Base-by-base conservation (phyloP, 192 early-diverging fungal species). In the Kickxella alabastrina region DNA sequence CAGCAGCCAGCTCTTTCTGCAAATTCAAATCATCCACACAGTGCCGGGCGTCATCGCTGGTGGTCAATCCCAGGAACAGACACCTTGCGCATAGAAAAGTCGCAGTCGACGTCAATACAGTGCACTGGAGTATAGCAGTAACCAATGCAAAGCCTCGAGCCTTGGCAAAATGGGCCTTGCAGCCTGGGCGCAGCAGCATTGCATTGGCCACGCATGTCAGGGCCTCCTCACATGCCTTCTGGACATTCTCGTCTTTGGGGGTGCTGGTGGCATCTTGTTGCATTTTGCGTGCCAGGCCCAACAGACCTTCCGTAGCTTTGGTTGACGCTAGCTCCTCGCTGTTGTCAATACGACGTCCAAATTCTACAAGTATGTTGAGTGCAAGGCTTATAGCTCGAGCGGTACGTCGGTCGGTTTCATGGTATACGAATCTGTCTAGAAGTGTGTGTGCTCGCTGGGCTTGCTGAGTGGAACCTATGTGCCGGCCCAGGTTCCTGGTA, bases 191-290 rank as follows among this genome's bases (percentile, higher is more conserved):
- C 28, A 65, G 39, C 32, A 73, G 46, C 70, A 73, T 65, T 22
- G 70, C 59, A 22, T 73, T 73, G 14, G 70, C 70, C 38, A 73
- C 54, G 35, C 70, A 73, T 1, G 70, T 65, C 41, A 73, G 54
- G 1, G 70, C 58, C 19, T 73, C 70, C 7, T 64, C 59, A 40
- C 68, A 72, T 8, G 48, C 26, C 8, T 29, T 23, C 8, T 31
- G 4, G 5, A 47, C 28, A 29, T 15, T 12, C n/a, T 32, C 3
- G 13, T 23, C 31, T 9, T 10, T 24, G 9, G 1, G 0, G 12
- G 10, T 15, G 41, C 39, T 43, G 15, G 32, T 13, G 3, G 25
- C 22, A 15, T 24, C 4, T 26, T 39, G n/a, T n/a, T n/a, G 24
- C 29, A 31, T 25, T 14, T 37, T 47, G 0, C 21, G 17, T 26